phyloP scores from a whole-genome alignment of 1,284 basidiomycete species.

The Vanrija sp. region DNA sequence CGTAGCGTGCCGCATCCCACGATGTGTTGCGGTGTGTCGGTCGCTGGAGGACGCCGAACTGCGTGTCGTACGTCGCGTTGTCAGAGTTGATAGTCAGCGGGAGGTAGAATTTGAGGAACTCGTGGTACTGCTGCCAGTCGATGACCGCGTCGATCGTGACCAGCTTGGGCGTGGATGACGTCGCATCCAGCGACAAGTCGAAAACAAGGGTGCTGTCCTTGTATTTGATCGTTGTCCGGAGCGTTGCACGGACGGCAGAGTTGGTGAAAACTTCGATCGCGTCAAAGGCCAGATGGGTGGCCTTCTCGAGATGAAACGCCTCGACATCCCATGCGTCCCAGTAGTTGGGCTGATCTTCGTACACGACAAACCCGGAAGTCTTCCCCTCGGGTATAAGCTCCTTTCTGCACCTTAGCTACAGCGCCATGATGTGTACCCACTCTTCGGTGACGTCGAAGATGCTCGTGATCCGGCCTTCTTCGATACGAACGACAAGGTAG shows the following conservation, averaged over 20 bases:
- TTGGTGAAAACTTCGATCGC: conserved; percentile 67
- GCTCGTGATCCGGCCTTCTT: conserved; percentile 73
- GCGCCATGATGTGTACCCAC: conserved; percentile 63
- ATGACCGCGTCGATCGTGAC: conserved; percentile 66
- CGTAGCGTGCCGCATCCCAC: conserved; percentile 60
- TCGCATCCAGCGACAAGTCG: conserved; percentile 73
- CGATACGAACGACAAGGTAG: conserved; percentile 57
- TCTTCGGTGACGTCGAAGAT: conserved; percentile 65
- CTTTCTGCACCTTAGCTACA: too few species aligned
- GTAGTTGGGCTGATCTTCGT: conserved; percentile 63
- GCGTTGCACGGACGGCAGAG: conserved; percentile 71
- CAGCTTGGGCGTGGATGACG: conserved; percentile 23
- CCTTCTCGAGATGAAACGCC: conserved; percentile 80
- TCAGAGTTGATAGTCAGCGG: conserved; percentile 80
- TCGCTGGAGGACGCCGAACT: conserved; percentile 77
- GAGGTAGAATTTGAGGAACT: conserved; percentile 84
- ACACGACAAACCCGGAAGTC: conserved; percentile 74
- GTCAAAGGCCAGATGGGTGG: conserved; percentile 64
- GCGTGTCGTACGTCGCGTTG: conserved; percentile 52
- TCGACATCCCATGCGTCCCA: conserved; percentile 67
- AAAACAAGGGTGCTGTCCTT: too few species aligned
- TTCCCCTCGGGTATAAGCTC: conserved; percentile 56
- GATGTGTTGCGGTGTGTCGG: conserved; percentile 92
- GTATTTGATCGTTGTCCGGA: conserved; percentile 62
- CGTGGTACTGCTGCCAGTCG: conserved; percentile 84